These are phyloP conservation scores for Serendipita sp. DNA, from an alignment of 768 basidiomycete genomes.

Conservation along the genomic window DNA sequence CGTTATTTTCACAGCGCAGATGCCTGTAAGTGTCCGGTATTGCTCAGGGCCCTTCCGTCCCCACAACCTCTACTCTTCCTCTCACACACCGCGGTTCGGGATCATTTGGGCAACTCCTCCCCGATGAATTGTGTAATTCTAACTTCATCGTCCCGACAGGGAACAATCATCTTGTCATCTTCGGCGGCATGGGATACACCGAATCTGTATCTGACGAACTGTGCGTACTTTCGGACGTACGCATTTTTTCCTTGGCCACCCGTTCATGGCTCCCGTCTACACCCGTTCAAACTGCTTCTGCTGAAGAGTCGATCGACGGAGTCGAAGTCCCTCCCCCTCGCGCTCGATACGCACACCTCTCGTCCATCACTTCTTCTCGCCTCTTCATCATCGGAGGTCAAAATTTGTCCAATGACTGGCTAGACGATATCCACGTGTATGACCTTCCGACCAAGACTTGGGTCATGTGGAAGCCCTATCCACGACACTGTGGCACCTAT, in stretches of 20 bases:
- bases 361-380: constrained; percentile 66
- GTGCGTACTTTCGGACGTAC: constrained; percentile 85
- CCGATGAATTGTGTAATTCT: constrained; percentile 8
- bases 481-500: constrained; percentile 92
- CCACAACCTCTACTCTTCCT: background rate
- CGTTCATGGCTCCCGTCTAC: constrained; percentile 50
- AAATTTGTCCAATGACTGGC: constrained; percentile 83
- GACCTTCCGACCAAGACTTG: constrained; percentile 61
- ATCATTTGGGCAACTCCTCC: background rate
- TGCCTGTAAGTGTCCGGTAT: constrained; percentile 37
- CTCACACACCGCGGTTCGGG: background rate
- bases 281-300: constrained; percentile 16
- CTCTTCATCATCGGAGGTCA: constrained; percentile 93
- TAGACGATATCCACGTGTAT: constrained; percentile 84
- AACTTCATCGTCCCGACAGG: constrained; percentile 29
- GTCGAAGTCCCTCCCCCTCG: constrained; percentile 40
- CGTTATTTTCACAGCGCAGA: constrained; percentile 95
- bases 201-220: constrained; percentile 64
- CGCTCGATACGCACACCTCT: constrained; percentile 89
- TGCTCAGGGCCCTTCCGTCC: background rate
- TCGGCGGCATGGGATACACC: constrained; percentile 87
- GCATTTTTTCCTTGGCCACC: constrained; percentile 65
- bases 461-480: constrained; percentile 67
- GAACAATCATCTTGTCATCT: constrained; percentile 82
- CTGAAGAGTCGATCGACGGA: constrained; percentile 21